Percentiles rank a stretch among this genome's conserved stretches.
These are phyloP conservation scores for Pythium insidiosum DNA, from an alignment of 352 stramenopile species.

Conservation along the genomic window DNA sequence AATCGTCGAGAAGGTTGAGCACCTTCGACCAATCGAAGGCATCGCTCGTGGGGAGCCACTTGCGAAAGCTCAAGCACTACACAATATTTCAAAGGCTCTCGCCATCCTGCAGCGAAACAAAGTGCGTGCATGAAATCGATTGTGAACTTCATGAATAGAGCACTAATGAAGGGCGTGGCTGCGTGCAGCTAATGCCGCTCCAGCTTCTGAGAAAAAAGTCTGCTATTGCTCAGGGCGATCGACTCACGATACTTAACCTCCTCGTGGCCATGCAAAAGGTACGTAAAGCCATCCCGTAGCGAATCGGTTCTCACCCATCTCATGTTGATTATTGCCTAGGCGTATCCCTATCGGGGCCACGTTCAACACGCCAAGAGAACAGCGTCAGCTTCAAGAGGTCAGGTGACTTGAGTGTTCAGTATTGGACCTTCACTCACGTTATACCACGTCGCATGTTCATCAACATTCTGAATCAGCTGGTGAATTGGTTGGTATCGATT, in stretches of 20 bases:
- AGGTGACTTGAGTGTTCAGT: too few relatives aligned
- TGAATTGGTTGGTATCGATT: too few relatives aligned
- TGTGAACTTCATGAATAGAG: neutral
- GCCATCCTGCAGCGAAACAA: constrained; percentile 57
- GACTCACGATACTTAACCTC: constrained; percentile 1
- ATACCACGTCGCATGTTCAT: too few relatives aligned
- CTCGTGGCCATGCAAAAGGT: constrained; percentile 6
- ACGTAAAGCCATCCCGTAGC: too few relatives aligned
- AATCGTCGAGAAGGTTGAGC: constrained; percentile 63
- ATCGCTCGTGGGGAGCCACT: constrained; percentile 21
- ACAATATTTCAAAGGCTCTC: constrained; percentile 70
- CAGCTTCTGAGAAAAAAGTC: constrained; percentile 40
- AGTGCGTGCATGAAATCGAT: constrained; percentile 8
- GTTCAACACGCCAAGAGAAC: too few relatives aligned
- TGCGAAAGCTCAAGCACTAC: constrained; percentile 45
- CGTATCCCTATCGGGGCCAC: too few relatives aligned
- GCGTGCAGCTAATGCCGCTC: constrained; percentile 26
- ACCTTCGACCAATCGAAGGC: constrained; percentile 53
- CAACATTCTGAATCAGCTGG: too few relatives aligned
- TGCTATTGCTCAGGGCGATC: too few relatives aligned
- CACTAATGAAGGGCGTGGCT: constrained; percentile 28
- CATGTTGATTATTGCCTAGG: too few relatives aligned
- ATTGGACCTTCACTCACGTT: too few relatives aligned
- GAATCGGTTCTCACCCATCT: too few relatives aligned
- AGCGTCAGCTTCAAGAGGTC: too few relatives aligned